Evolutionary conservation across 805 yeast genomes (phyloP).

Genomic region (Metschnikowia similis): DNA sequence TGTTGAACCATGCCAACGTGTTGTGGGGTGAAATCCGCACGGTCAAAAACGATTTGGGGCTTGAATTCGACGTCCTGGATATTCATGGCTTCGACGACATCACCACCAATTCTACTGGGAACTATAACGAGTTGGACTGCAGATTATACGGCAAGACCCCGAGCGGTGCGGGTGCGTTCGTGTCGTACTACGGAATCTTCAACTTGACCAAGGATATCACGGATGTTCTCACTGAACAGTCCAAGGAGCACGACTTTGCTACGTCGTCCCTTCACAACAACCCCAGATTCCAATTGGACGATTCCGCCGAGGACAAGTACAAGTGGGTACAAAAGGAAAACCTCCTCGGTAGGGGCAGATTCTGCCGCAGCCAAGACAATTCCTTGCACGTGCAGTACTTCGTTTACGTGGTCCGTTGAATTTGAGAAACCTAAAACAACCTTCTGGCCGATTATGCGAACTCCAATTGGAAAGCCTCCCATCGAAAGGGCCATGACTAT

Average conservation of each 20-base stretch:
- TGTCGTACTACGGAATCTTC: slow-evolving; percentile 49
- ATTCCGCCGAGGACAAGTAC: slow-evolving; percentile 36
- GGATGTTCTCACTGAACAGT: slow-evolving; percentile 33
- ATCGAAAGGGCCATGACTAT: too few relatives aligned
- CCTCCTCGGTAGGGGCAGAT: slow-evolving; percentile 57
- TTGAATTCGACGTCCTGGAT: slow-evolving; percentile 25
- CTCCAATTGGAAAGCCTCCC: too few relatives aligned
- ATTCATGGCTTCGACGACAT: slow-evolving; percentile 49
- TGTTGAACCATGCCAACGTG: slow-evolving; percentile 21
- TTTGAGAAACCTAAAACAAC: too few relatives aligned
- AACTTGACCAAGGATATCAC: slow-evolving; percentile 31
- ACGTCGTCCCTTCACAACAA: slow-evolving; percentile 48
- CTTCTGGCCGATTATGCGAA: too few relatives aligned
- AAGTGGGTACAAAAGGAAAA: slow-evolving; percentile 49
- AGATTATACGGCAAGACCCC: slow-evolving; percentile 44
- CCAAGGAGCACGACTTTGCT: slow-evolving; percentile 30
- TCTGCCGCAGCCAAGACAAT: slow-evolving; percentile 41
- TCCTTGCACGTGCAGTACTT: slow-evolving; percentile 52
- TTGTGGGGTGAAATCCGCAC: slow-evolving; percentile 26
- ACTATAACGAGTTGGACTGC: slow-evolving; percentile 42
- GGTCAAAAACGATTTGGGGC: slow-evolving; percentile 28
- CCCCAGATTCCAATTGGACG: slow-evolving; percentile 44
- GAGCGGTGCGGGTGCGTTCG: slow-evolving; percentile 38
- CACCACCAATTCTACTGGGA: slow-evolving; percentile 26
- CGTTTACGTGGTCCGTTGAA: slow-evolving; percentile 31